Percentiles rank a stretch among this genome's conserved stretches.
Evolutionary conservation across 495 filamentous ascomycete species (phyloP).

Genomic region (Filosporella fistucella): DNA sequence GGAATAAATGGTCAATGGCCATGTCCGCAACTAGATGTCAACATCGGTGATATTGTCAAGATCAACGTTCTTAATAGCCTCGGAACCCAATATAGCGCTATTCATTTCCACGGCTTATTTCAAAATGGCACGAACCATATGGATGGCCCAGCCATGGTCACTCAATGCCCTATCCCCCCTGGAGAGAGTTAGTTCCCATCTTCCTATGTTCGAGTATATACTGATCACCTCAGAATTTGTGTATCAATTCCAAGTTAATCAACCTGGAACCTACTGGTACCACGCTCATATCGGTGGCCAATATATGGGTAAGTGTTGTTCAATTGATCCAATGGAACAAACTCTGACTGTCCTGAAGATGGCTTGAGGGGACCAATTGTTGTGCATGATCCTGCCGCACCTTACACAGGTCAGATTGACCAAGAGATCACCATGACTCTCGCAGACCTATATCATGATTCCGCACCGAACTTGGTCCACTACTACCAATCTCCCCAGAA

Average conservation of each 20-base stretch:
- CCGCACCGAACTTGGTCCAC: conserved; percentile 52
- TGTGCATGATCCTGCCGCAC: conserved; percentile 59
- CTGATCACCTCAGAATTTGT: conserved; percentile 1
- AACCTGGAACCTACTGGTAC: conserved; percentile 19
- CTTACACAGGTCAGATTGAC: conserved; percentile 57
- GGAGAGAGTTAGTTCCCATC: conserved; percentile 54
- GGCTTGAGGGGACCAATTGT: conserved; percentile 70
- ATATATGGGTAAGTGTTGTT: conserved; percentile 9
- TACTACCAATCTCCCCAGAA: conserved; percentile 53
- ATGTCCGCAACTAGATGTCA: conserved; percentile 60
- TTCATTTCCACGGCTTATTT: conserved; percentile 80
- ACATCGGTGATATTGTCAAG: conserved; percentile 63
- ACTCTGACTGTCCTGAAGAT: conserved; percentile 35
- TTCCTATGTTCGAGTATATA: conserved; percentile 47
- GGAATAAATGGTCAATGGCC: conserved; percentile 78
- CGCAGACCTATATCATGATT: conserved; percentile 63
- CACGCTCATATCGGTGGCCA: conserved; percentile 16
- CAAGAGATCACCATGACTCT: conserved; percentile 62
- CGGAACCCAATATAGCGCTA: conserved; percentile 60
- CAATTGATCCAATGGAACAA: background rate
- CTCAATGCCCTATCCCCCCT: conserved; percentile 67
- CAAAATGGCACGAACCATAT: conserved; percentile 64
- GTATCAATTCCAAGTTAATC: conserved; percentile 2
- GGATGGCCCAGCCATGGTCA: conserved; percentile 67
- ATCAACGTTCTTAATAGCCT: conserved; percentile 68